These are phyloP conservation scores for Aspergillus mulundensis DNA, from an alignment of 495 filamentous ascomycete species.

Conservation along the genomic window DNA sequence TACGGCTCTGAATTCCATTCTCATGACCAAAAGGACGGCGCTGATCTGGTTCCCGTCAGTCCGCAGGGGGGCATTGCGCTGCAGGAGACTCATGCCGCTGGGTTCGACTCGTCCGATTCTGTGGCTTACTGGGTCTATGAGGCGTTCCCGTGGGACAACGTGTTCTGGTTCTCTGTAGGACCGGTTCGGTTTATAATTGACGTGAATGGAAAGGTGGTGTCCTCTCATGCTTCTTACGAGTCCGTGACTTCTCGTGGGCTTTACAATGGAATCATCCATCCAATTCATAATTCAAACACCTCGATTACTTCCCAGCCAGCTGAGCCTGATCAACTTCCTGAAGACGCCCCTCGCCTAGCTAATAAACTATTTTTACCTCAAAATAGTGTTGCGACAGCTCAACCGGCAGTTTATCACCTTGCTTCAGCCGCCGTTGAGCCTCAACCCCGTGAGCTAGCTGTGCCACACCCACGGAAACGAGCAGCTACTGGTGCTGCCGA, in stretches of 20 bases:
- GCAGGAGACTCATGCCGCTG: neutral
- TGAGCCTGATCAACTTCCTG: neutral
- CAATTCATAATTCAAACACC: neutral
- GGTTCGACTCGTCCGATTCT: neutral
- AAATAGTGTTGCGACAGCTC: neutral
- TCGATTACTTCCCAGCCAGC: neutral
- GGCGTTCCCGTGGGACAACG: neutral
- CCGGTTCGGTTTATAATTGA: neutral
- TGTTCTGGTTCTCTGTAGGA: neutral
- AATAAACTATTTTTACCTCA: neutral
- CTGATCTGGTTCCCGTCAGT: too few relatives aligned
- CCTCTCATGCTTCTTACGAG: neutral
- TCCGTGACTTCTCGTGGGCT: neutral
- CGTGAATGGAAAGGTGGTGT: neutral
- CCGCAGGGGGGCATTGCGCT: slow-evolving; percentile 3
- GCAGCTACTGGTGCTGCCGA: neutral
- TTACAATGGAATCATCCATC: neutral
- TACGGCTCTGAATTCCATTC: slow-evolving; percentile 4
- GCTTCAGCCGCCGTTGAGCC: neutral
- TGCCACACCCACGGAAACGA: neutral
- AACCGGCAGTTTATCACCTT: neutral
- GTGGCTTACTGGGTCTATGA: neutral
- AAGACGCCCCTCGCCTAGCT: neutral
- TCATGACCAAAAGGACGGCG: slow-evolving; percentile 13
- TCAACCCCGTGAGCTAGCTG: neutral